phyloP scores from a whole-genome alignment of 805 yeast genomes.

The Candida parachauliodes region DNA sequence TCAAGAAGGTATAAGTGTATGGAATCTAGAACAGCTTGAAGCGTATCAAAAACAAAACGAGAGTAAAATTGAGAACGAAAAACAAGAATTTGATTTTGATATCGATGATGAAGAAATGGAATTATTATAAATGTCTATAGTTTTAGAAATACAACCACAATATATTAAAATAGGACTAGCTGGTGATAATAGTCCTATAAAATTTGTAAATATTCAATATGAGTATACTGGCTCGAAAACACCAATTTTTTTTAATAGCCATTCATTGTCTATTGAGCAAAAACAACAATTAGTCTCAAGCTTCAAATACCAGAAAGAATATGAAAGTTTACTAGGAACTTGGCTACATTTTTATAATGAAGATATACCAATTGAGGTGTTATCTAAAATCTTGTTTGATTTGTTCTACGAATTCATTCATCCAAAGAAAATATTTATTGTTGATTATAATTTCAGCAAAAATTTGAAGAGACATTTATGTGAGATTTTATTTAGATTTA shows the following conservation, averaged over 20 bases:
- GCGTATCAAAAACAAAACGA: conserved; percentile 53
- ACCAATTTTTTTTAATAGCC: conserved; percentile 21
- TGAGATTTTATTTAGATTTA: conserved; percentile 18
- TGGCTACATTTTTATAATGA: conserved; percentile 10
- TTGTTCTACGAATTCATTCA: conserved; percentile 10
- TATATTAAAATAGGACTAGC: conserved; percentile 22
- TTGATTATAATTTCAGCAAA: conserved; percentile 15
- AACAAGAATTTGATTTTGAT: conserved; percentile 25
- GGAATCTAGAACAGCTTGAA: conserved; percentile 73
- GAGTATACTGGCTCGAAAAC: background rate
- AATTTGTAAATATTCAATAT: conserved; percentile 6
- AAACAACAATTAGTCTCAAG: conserved; percentile 3
- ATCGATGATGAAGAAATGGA: conserved; percentile 46
- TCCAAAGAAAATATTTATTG: conserved; percentile 19
- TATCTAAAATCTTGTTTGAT: conserved; percentile 13
- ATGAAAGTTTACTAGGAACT: conserved; percentile 5
- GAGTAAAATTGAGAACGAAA: conserved; percentile 19
- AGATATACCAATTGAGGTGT: background rate
- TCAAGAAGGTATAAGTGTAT: conserved; percentile 91
- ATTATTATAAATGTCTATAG: conserved; percentile 18
- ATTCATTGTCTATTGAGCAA: conserved; percentile 17
- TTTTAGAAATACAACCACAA: conserved; percentile 15
- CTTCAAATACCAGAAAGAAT: conserved; percentile 4
- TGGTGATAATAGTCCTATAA: conserved; percentile 20
- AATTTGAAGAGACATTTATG: conserved; percentile 15